Percentiles rank a stretch among this genome's conserved stretches.
These are phyloP conservation scores for Aquilaria sinensis DNA, from an alignment of 345 rosid species.

Conservation along the genomic window DNA sequence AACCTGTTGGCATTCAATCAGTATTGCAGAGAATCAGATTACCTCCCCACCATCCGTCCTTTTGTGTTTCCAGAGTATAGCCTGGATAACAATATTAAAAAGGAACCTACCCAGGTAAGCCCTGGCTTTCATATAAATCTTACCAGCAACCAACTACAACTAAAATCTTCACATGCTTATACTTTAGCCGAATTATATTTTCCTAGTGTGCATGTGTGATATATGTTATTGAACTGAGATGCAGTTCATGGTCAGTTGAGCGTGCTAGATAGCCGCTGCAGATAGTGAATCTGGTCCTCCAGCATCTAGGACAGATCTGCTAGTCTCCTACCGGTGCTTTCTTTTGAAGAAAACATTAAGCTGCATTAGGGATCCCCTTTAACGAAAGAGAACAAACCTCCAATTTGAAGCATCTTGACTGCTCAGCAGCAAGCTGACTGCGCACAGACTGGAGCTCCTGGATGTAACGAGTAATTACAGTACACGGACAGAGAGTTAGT, in stretches of 20 bases:
- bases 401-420: slow-evolving; percentile 93
- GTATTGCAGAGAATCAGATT: slow-evolving; percentile 2
- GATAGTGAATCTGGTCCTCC: no score
- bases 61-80: no score
- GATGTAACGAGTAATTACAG: background rate
- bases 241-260: background rate
- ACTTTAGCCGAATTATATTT: no score
- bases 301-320: no score
- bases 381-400: slow-evolving; percentile 46
- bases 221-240: no score
- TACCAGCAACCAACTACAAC: background rate
- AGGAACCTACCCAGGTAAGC: no score
- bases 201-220: no score
- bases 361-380: background rate
- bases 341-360: slow-evolving; percentile 1
- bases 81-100: no score
- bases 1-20: slow-evolving; percentile 47
- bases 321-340: background rate
- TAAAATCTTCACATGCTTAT: no score
- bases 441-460: slow-evolving; percentile 98
- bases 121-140: slow-evolving; percentile 1
- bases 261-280: background rate
- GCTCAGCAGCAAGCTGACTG: slow-evolving; percentile 93
- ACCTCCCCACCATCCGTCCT: background rate
- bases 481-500: background rate